Conservation (phyloP, 345 rosid species). For the Citrus mangshanensis region DNA sequence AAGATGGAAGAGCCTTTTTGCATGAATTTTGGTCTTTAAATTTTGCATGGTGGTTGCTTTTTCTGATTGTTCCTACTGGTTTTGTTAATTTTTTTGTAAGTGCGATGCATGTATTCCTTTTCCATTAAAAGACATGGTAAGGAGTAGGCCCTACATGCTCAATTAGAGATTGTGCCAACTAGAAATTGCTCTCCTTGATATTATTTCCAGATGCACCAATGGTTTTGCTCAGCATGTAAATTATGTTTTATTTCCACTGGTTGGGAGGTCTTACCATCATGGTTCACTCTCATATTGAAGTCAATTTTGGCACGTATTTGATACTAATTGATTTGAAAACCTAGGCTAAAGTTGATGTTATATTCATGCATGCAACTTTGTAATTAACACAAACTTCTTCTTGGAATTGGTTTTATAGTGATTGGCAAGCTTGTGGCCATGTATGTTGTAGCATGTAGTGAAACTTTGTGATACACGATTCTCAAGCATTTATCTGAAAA, state of each 20-base stretch:
- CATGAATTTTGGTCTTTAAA: neutral
- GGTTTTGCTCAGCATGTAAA: neutral
- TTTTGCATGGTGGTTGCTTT: neutral
- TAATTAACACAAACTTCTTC: neutral
- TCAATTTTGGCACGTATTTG: neutral
- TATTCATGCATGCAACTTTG: neutral
- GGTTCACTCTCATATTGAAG: neutral
- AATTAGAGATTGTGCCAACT: neutral
- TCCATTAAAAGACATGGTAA: neutral
- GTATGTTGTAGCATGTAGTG: neutral
- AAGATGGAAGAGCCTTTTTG: neutral
- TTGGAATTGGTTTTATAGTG: neutral
- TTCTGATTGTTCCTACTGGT: neutral
- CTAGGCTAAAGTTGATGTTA: neutral
- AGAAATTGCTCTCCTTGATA: neutral
- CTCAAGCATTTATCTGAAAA: neutral
- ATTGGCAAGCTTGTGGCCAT: neutral
- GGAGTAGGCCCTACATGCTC: neutral
- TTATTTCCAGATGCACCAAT: neutral
- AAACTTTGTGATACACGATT: neutral
- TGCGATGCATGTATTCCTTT: neutral
- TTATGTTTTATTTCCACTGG: neutral
- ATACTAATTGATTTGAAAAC: neutral
- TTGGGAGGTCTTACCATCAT: neutral
- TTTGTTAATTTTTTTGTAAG: neutral